A percentile compares a stretch with the other conserved stretches of the same genome.
Evolutionary conservation across 1,284 basidiomycete genomes (phyloP).

Genomic region (Pulchroboletus neoregius): DNA sequence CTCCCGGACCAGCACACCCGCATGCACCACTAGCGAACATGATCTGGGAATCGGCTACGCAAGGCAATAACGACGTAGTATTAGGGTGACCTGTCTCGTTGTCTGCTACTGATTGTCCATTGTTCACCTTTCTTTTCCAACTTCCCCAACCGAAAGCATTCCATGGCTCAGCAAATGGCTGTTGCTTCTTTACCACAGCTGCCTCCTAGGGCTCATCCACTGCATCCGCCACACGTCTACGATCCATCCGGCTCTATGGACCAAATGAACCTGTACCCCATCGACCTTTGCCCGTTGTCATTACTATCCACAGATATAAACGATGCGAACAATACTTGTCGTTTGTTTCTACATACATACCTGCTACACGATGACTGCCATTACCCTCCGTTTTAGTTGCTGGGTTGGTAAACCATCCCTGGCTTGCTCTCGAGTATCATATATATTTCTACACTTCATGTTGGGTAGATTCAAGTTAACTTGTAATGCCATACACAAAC

Average conservation of each 20-base stretch:
- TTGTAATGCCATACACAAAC: no score
- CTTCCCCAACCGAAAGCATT: conserved; percentile 4
- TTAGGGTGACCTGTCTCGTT: conserved; percentile 23
- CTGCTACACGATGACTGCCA: conserved; percentile 17
- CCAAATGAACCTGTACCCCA: no score
- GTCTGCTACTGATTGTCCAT: conserved; percentile 6
- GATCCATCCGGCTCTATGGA: conserved; percentile 9
- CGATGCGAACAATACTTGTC: conserved; percentile 16
- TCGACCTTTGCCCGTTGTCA: conserved; percentile 8
- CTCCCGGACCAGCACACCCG: conserved; percentile 18
- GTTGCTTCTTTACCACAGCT: conserved; percentile 3
- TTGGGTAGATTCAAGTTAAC: no score
- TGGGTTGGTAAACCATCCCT: conserved; percentile 9
- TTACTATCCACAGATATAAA: conserved; percentile 15
- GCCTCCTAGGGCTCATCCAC: conserved; percentile 5
- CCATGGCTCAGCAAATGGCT: conserved; percentile 6
- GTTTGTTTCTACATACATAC: conserved; percentile 17
- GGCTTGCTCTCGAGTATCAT: conserved; percentile 9
- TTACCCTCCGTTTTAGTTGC: conserved; percentile 2
- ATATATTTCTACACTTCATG: neutral
- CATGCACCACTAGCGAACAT: conserved; percentile 23
- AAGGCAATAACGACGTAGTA: conserved; percentile 31
- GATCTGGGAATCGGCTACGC: conserved; percentile 31
- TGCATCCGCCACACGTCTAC: conserved; percentile 10
- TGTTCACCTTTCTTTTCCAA: neutral